Base-by-base conservation (phyloP, 345 rosid species). In the Corchorus olitorius region DNA sequence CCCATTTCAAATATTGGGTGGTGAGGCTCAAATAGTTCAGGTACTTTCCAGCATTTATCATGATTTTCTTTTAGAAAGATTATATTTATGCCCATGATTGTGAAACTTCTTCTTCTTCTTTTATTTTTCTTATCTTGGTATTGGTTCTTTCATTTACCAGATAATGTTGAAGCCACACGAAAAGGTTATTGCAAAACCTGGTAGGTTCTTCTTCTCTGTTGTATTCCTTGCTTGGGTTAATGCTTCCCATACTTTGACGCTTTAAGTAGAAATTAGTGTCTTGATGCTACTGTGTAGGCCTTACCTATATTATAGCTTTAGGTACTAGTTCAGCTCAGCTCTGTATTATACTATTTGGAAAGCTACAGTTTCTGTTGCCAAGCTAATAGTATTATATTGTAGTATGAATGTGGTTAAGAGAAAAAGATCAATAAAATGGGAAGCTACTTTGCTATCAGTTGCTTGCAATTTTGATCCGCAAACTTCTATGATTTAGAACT, bases 1-100 rank as follows among this genome's bases (percentile, higher is more conserved):
- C 70, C 91, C 99, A 14, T 97, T 94, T 82, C 98, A 97, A 78
- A 94, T 97, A 80, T 80, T 97, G 81, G 99, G 99, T 69, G 99
- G 99, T 78, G 99, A 97, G 89, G 98, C 98, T 39, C 99, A 97
- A 74, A 88, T 97, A 64, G 89, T 92, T 83, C 99, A 94, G 99
- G 99, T 96, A 76, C 10, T 76, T 79, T 7, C 43, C 64, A 16
- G 48, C 5, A n/a, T n/a, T n/a, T n/a, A n/a, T n/a, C n/a, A n/a
- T n/a, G n/a, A n/a, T n/a, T n/a, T 17, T 53, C 17, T 70, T 16
- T 35, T 33, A 17, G 37, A 7, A 4, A 9, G 33, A 16, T 11
- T 14, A 60, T 5, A 4, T 52, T 34, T 35, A 0, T 71, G 33
- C 52, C 27, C 37, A 37, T 68, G 13, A 20, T 62, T 71, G 33